Conservation (phyloP, 116 monocot genomes). For the Posidonia oceanica region DNA sequence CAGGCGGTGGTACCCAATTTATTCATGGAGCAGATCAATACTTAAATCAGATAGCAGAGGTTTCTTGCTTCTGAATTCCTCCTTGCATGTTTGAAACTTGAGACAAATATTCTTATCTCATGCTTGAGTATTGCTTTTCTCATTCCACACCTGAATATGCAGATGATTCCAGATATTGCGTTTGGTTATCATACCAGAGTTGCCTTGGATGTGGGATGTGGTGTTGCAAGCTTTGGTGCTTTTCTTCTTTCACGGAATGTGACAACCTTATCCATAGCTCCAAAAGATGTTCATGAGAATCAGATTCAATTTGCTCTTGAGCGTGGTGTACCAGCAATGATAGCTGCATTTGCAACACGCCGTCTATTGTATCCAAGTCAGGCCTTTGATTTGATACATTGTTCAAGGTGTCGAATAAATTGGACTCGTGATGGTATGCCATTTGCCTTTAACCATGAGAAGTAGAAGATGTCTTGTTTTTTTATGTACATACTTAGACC, state of each 20-base stretch:
- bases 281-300: slow-evolving; percentile 96
- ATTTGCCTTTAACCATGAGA: background rate
- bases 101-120: background rate
- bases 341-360: slow-evolving; percentile 81
- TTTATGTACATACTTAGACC: no score
- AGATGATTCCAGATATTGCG: slow-evolving; percentile 94
- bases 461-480: no score
- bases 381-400: slow-evolving; percentile 94
- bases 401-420: slow-evolving; percentile 92
- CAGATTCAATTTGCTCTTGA: slow-evolving; percentile 99
- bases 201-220: slow-evolving; percentile 84
- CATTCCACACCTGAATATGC: slow-evolving; percentile 10
- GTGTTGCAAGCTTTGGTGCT: slow-evolving; percentile 95
- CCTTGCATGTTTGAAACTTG: background rate
- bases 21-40: slow-evolving; percentile 90
- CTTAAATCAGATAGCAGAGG: slow-evolving; percentile 75
- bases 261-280: slow-evolving; percentile 79
- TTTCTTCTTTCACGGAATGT: slow-evolving; percentile 72
- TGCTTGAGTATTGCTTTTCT: background rate
- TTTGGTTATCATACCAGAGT: slow-evolving; percentile 73
- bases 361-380: slow-evolving; percentile 79
- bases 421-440: slow-evolving; percentile 91
- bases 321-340: slow-evolving; percentile 95
- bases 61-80: slow-evolving; percentile 14
- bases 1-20: slow-evolving; percentile 93